Conservation (phyloP, 306 rosid genomes). For the apple (Malus domestica) region DNA sequence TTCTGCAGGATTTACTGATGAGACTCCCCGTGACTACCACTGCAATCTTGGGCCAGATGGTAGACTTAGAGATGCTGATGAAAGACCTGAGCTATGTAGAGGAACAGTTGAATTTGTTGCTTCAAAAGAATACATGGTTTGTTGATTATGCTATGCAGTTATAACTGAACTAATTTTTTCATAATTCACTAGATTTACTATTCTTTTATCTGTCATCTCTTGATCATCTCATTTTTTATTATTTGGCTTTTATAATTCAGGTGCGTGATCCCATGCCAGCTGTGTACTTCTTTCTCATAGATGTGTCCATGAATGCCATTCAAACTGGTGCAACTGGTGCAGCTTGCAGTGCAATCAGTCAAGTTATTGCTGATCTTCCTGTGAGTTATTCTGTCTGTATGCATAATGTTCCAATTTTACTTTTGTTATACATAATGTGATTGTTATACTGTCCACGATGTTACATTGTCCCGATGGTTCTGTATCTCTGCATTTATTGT, state of each 20-base stretch:
- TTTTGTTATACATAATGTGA: background rate
- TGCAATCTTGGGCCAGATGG: conserved; percentile 99
- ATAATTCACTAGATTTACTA: background rate
- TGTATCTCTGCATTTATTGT: background rate
- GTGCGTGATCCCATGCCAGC: conserved; percentile 99
- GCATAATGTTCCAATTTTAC: background rate
- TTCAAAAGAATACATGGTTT: conserved; percentile 89
- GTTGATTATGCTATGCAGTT: conserved; percentile 24
- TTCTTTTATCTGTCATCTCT: background rate
- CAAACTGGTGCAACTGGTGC: conserved; percentile 99
- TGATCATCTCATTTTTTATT: background rate
- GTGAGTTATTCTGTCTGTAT: conserved; percentile 50
- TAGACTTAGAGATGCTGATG: conserved; percentile 95
- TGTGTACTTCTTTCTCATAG: conserved; percentile 85
- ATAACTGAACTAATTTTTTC: background rate
- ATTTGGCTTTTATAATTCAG: conserved; percentile 26
- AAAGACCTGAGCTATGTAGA: conserved; percentile 88
- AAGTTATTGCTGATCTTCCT: conserved; percentile 87
- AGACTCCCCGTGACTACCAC: conserved; percentile 96
- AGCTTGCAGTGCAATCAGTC: conserved; percentile 95
- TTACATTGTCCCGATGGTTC: background rate
- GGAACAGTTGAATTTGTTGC: conserved; percentile 99
- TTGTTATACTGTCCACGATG: background rate
- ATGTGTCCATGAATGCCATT: conserved; percentile 92
- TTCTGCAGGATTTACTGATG: conserved; percentile 87